phyloP scores from a whole-genome alignment of 2,329 filamentous ascomycete species.

The Xylaria sp. region DNA sequence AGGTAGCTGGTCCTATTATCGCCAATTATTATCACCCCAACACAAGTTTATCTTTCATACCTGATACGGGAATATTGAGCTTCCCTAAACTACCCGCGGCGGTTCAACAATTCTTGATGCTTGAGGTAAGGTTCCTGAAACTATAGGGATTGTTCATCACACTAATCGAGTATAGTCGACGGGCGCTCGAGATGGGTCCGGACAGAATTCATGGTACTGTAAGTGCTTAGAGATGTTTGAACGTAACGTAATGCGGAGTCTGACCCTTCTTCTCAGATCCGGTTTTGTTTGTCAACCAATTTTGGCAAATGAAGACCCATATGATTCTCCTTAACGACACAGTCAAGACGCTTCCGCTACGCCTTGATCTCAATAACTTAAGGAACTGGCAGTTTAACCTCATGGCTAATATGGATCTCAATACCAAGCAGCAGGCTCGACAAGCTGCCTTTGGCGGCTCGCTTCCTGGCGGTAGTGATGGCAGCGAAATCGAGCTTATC shows the following conservation, averaged over 20 bases:
- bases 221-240: constrained; percentile 45
- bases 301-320: constrained; percentile 93
- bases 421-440: constrained; percentile 82
- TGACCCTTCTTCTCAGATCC: constrained; percentile 69
- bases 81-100: constrained; percentile 77
- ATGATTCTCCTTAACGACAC: constrained; percentile 95
- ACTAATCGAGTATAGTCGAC: constrained; percentile 56
- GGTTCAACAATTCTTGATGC: constrained; percentile 77
- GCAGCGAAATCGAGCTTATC: constrained; percentile 94
- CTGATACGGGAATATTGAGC: constrained; percentile 76
- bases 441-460: constrained; percentile 77
- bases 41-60: constrained; percentile 87
- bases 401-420: constrained; percentile 85
- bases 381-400: constrained; percentile 90
- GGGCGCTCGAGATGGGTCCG: constrained; percentile 82
- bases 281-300: constrained; percentile 91
- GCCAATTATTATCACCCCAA: constrained; percentile 95
- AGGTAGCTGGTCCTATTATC: constrained; percentile 72
- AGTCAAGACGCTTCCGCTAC: constrained; percentile 81
- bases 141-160: background rate
- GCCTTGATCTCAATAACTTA: constrained; percentile 84
- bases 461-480: constrained; percentile 82
- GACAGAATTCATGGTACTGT: constrained; percentile 92
- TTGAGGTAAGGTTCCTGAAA: constrained; percentile 64
- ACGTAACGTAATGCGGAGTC: constrained; percentile 7